Percentiles rank a stretch among this genome's conserved stretches.
phyloP scores from a whole-genome alignment of 305 asterid genomes.

The Lippia alba region DNA sequence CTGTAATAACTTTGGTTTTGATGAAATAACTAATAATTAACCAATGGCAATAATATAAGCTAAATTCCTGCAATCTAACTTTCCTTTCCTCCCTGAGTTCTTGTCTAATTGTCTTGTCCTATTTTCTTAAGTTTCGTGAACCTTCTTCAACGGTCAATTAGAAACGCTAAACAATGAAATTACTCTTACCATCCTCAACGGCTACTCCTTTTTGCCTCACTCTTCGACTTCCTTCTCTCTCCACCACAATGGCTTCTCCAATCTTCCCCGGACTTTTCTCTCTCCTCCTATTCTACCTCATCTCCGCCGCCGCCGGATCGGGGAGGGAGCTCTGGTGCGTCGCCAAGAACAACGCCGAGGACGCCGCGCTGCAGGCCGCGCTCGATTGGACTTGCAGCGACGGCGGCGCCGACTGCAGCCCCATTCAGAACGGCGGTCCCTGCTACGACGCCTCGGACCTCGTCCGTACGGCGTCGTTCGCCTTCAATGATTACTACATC shows the following conservation, averaged over 20 bases:
- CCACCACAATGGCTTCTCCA: conserved; percentile 38
- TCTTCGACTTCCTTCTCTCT: conserved; percentile 20
- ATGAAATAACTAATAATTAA: too few relatives aligned
- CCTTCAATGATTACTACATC: conserved; percentile 79
- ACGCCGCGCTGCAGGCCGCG: conserved; percentile 72
- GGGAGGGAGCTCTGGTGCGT: conserved; percentile 86
- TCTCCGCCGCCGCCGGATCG: conserved; percentile 38
- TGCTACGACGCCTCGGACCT: conserved; percentile 80
- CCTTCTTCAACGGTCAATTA: conserved; percentile 40
- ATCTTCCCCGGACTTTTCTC: conserved; percentile 35
- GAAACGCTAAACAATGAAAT: background rate
- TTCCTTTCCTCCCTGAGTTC: background rate
- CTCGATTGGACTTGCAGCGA: conserved; percentile 87
- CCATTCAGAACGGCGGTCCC: conserved; percentile 77
- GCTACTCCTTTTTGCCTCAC: background rate
- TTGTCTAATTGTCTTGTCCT: background rate
- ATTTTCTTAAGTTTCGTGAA: conserved; percentile 28
- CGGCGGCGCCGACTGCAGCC: conserved; percentile 82
- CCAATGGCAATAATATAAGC: background rate
- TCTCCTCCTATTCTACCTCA: conserved; percentile 30
- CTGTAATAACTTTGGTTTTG: background rate
- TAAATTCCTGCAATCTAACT: conserved; percentile 7
- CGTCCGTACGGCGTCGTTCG: conserved; percentile 78
- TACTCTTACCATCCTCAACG: background rate
- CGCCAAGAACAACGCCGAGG: conserved; percentile 91